Evolutionary conservation across 1,284 basidiomycete genomes (phyloP).

Genomic region (Naganishia sp.): DNA sequence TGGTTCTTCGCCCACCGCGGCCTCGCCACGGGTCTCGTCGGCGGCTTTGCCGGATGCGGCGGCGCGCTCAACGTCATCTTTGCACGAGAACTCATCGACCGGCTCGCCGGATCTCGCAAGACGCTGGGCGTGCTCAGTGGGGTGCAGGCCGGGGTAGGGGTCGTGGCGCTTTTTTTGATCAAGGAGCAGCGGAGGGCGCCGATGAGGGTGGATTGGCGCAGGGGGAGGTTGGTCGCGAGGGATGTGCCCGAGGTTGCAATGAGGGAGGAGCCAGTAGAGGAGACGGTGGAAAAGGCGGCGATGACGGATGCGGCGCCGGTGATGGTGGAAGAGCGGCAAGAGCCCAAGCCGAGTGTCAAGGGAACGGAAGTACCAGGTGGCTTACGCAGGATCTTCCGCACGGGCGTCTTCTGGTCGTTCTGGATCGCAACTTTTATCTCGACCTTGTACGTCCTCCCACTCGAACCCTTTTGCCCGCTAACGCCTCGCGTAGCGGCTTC

Average conservation of each 20-base stretch:
- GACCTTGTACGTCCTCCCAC: slow-evolving; percentile 27
- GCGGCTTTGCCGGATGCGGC: slow-evolving; percentile 40
- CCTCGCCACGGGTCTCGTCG: slow-evolving; percentile 42
- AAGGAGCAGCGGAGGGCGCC: slow-evolving; percentile 29
- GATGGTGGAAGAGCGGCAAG: slow-evolving; percentile 2
- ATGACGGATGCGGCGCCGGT: neutral
- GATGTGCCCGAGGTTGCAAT: neutral
- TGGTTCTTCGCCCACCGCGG: slow-evolving; percentile 41
- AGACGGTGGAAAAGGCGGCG: slow-evolving; percentile 3
- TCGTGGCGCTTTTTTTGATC: slow-evolving; percentile 34
- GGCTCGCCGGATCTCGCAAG: slow-evolving; percentile 33
- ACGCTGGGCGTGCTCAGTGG: slow-evolving; percentile 38
- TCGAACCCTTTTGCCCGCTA: neutral
- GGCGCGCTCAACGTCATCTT: slow-evolving; percentile 39
- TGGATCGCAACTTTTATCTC: slow-evolving; percentile 29
- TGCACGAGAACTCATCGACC: slow-evolving; percentile 35
- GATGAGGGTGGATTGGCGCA: slow-evolving; percentile 17
- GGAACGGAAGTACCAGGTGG: slow-evolving; percentile 14
- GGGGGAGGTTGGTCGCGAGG: slow-evolving; percentile 3
- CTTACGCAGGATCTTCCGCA: slow-evolving; percentile 6
- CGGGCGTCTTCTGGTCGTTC: slow-evolving; percentile 24
- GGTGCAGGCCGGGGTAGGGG: slow-evolving; percentile 34
- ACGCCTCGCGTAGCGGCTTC: slow-evolving; percentile 17
- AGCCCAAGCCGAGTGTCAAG: neutral
- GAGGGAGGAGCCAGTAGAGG: neutral